Base-by-base conservation (phyloP, 768 basidiomycete species). In the Royoungia palumana region DNA sequence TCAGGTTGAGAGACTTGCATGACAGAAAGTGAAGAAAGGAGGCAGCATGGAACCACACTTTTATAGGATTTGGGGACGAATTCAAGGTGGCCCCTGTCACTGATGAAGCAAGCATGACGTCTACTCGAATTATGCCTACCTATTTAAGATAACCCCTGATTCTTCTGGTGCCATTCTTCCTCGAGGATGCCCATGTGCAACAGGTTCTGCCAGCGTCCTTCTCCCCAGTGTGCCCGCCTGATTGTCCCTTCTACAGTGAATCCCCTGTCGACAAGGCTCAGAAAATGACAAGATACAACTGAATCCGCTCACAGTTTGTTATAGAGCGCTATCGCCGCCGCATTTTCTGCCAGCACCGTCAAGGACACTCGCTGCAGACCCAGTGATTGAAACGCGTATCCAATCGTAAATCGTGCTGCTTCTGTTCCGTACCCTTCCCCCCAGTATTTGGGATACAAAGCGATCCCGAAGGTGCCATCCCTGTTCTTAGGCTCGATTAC, bases 361-460 rank as follows among this genome's bases (percentile, higher is more conserved):
- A 70, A 47, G 7, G 61, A 64, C 3, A 71, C 50, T n/a, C 70
- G 56, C 51, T 69, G 66, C 27, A 69, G 19, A 14, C 56, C 63
- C 36, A 67, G 41, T 24, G 53, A 47, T 28, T 49, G 45, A 24
- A 65, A 71, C 2, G 64, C 63, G 45, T 72, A 58, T 44, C 67
- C 67, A 5, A 71, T 58, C 24, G 68, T 54, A 53, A 69, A 73
- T 7, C 49, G 59, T 13, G 65, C 62, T 5, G 69, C 61, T 44
- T 74, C 69, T 35, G 54, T 64, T 13, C 70, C 68, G 44, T 68
- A 71, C 6, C 72, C 70, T 20, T 65, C 65, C 0, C 59, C 57
- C 69, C 69, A 70, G 48, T 50, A 66, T 60, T 24, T 39, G 32
- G 39, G 44, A 28, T 43, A 60, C 43, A 59, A 30, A 21, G 54